These are phyloP conservation scores for Clitopilus hobsonii DNA, from an alignment of 768 basidiomycete species.

Conservation along the genomic window DNA sequence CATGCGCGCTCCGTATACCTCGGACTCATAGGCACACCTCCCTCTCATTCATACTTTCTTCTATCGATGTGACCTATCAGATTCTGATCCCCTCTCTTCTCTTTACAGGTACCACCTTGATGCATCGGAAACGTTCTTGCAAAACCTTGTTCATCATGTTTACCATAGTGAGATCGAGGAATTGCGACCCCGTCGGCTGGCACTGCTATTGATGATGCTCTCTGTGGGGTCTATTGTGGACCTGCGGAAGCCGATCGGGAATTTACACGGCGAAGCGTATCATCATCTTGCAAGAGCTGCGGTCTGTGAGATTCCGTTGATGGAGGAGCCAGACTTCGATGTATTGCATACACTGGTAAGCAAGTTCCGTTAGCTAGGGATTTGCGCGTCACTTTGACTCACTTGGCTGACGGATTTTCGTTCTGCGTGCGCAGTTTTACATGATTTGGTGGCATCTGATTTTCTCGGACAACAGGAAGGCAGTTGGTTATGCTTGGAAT, in stretches of 20 bases:
- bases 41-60: slow-evolving; percentile 6
- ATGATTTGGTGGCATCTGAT: slow-evolving; percentile 75
- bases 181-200: slow-evolving; percentile 61
- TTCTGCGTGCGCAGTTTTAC: slow-evolving; percentile 35
- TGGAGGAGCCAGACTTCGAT: slow-evolving; percentile 73
- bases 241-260: slow-evolving; percentile 48
- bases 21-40: background rate
- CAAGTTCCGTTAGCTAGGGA: background rate
- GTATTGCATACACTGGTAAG: slow-evolving; percentile 63
- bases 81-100: background rate
- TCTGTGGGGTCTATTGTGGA: slow-evolving; percentile 71
- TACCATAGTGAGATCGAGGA: slow-evolving; percentile 57
- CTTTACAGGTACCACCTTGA: slow-evolving; percentile 58
- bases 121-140: slow-evolving; percentile 64
- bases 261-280: slow-evolving; percentile 58
- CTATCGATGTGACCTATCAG: background rate
- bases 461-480: slow-evolving; percentile 71
- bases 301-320: slow-evolving; percentile 68
- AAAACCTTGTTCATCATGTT: slow-evolving; percentile 64
- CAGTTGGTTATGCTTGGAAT: slow-evolving; percentile 71
- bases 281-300: slow-evolving; percentile 64
- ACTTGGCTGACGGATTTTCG: background rate
- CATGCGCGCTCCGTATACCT: background rate
- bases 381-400: too few species aligned
- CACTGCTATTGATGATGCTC: slow-evolving; percentile 66